Conservation (phyloP, 352 stramenopile species). For the Phytophthora ramorum region DNA sequence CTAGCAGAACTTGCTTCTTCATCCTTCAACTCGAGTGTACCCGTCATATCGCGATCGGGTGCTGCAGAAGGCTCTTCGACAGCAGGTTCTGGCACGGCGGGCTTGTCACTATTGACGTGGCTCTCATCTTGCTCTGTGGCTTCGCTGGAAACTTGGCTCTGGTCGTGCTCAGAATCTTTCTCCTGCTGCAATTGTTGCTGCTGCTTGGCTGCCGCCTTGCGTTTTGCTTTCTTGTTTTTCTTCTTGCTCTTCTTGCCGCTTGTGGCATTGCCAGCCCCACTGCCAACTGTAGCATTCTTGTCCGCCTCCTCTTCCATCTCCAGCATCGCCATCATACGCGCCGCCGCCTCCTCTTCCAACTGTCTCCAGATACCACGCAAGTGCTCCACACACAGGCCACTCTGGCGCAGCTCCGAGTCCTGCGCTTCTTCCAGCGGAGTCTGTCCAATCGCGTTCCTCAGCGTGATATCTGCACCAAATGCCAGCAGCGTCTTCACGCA, state of each 20-base stretch:
- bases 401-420: conserved; percentile 63
- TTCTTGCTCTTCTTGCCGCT: conserved; percentile 70
- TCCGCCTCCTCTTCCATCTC: conserved; percentile 75
- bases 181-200: conserved; percentile 30
- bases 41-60: background rate
- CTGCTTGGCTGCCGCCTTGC: conserved; percentile 46
- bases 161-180: conserved; percentile 17
- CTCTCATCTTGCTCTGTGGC: conserved; percentile 5
- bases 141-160: background rate
- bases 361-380: conserved; percentile 70
- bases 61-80: conserved; percentile 6
- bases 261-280: background rate
- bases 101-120: background rate
- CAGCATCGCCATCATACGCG: conserved; percentile 85
- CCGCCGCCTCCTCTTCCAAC: conserved; percentile 79
- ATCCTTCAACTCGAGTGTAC: conserved; percentile 10
- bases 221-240: conserved; percentile 80
- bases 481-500: conserved; percentile 74
- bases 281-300: conserved; percentile 16
- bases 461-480: conserved; percentile 74
- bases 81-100: background rate
- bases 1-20: conserved; percentile 24
- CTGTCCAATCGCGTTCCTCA: conserved; percentile 82
- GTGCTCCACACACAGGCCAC: conserved; percentile 62
- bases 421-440: conserved; percentile 84